Evolutionary conservation across 371 early-diverging fungal genomes (phyloP).

Genomic region (Rhizomucor pusillus): DNA sequence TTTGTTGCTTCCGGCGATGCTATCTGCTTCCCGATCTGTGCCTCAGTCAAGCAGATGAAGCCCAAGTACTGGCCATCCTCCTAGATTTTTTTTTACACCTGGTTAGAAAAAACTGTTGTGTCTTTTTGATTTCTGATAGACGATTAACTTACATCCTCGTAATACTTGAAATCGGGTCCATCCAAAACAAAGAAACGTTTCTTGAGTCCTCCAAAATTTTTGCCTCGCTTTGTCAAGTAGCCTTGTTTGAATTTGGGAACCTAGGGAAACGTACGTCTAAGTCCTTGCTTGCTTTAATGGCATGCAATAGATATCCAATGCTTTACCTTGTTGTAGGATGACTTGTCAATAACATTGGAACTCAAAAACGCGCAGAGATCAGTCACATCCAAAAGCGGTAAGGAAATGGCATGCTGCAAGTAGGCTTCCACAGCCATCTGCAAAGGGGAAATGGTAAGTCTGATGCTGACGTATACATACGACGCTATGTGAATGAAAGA

Average conservation of each 20-base stretch:
- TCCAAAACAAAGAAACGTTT: slow-evolving; percentile 71
- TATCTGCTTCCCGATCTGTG: slow-evolving; percentile 55
- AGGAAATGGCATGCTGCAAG: slow-evolving; percentile 56
- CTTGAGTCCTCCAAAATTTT: slow-evolving; percentile 88
- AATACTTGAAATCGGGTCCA: slow-evolving; percentile 66
- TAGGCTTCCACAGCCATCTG: slow-evolving; percentile 36
- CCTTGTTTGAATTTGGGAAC: slow-evolving; percentile 64
- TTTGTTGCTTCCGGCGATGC: slow-evolving; percentile 20
- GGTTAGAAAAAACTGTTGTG: no score
- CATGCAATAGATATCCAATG: slow-evolving; percentile 38
- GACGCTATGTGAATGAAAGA: neutral
- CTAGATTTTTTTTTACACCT: slow-evolving; percentile 25
- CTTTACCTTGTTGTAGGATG: slow-evolving; percentile 20
- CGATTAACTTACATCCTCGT: slow-evolving; percentile 48
- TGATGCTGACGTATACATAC: neutral
- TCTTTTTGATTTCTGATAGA: neutral
- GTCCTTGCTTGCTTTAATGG: slow-evolving; percentile 29
- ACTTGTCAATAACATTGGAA: slow-evolving; percentile 51
- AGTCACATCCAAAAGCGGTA: slow-evolving; percentile 52
- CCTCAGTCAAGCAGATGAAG: slow-evolving; percentile 46
- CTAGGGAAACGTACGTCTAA: slow-evolving; percentile 66
- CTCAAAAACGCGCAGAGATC: slow-evolving; percentile 70
- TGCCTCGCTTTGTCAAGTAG: slow-evolving; percentile 82
- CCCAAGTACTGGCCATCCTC: slow-evolving; percentile 59
- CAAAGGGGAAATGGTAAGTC: neutral